Conservation (phyloP, 176 grass and related monocot genomes). For the Hyparrhenia diplandra region DNA sequence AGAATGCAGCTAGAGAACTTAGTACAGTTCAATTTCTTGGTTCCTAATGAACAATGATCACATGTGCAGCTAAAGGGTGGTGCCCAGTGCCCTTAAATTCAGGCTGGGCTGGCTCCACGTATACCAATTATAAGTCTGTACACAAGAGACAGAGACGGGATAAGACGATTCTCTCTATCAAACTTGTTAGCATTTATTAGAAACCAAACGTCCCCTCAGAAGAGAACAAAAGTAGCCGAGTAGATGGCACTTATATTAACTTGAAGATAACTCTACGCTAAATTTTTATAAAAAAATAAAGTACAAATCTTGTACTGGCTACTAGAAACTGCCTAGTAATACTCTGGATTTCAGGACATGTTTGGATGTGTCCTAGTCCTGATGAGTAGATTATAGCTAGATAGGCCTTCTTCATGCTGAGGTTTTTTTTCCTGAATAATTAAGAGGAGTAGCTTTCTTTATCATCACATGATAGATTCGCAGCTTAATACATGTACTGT, state of each 20-base stretch:
- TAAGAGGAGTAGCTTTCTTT: background rate
- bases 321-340: background rate
- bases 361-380: conserved; percentile 6
- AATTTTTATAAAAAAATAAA: background rate
- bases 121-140: background rate
- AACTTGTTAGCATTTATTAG: background rate
- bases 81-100: conserved; percentile 12
- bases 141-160: conserved; percentile 26
- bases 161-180: background rate
- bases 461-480: background rate
- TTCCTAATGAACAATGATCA: background rate
- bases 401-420: background rate
- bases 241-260: conserved; percentile 22
- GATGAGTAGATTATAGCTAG: background rate
- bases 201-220: conserved; percentile 17
- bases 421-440: background rate
- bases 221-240: conserved; percentile 21
- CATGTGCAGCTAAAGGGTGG: background rate
- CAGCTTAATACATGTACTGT: background rate
- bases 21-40: conserved; percentile 6
- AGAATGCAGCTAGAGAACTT: background rate
- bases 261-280: conserved; percentile 1
- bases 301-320: background rate
- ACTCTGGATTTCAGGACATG: background rate
- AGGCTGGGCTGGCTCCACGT: conserved; percentile 37